Base-by-base conservation (phyloP, 2,329 filamentous ascomycete species). In the Emericellopsis cladophorae region DNA sequence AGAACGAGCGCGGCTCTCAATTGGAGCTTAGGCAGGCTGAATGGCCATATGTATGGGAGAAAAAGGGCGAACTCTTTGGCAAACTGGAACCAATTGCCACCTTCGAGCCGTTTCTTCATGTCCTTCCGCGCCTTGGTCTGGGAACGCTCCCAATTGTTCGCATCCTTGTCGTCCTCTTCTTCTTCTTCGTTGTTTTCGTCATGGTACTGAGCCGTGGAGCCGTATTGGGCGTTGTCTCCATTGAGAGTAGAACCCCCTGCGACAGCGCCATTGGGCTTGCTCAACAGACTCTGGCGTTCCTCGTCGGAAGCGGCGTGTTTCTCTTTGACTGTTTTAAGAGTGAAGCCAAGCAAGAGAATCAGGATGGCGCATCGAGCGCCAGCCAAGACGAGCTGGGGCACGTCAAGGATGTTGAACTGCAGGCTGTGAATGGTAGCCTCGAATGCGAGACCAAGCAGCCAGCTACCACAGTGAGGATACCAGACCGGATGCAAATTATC, bases 1-100 rank as follows among this genome's bases (percentile, higher is more conserved):
- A 73, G 72, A 36, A 92, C 79, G 4, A 84, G 66, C 10, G 73
- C 62, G 16, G 84, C 74, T 41, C 79, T 79, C 15, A 83, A 56
- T 54, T 92, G 84, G 15, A 92, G 70, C 12, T 62, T 57, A 40
- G 67, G 70, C 51, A 82, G 74, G 34, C 79, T 72, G 40, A 76
- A 71, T 1, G 88, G 87, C 76, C 84, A 89, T 16, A 94, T 66
- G 52, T 87, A 84, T 0, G 84, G 85, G 23, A 89, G 65, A 55
- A 94, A 81, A 31, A 90, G 62, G 51, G 68, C 66, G 60, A 88
- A 93, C 6, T 80, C 76, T 53, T 82, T 86, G 23, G 80, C 67
- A 52, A 92, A 92, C 35, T 76, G 74, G 48, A 84, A 71, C 83
- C 83, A 90, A 47, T 79, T 85, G 1, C 84, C 84, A 44, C 82